Base-by-base conservation (phyloP, 306 rosid genomes). In the Alnus glutinosa region DNA sequence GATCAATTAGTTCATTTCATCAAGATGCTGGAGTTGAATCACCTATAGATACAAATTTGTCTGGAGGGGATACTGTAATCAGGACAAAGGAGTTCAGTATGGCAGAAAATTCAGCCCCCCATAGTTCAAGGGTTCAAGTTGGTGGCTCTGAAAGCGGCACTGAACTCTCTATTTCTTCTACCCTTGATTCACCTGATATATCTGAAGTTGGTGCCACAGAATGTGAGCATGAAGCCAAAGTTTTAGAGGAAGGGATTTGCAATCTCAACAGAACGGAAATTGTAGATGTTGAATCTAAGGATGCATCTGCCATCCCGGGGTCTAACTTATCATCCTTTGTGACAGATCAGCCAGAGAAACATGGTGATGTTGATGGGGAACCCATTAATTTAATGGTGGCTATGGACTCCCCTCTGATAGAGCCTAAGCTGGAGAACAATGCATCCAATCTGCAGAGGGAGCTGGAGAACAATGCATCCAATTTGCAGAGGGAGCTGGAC, bases 131-230 rank as follows among this genome's bases (percentile, higher is more conserved):
- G 72, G 66, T 64, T 78, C 87, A 84, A 55, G 61, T 89, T 58
- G 91, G 89, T 78, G 97, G 89, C 74, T 90, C 98, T 73, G 97
- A 91, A 75, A 89, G 93, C 87, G 90, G 93, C 74, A 90, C 94
- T 1, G 98, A 93, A 69, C 92, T 93, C 52, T 93, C 97, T 62
- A 80, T 96, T 66, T 82, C 98, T 71, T 96, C 99, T 36, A 91
- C 97, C 18, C 93, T 96, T 58, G 97, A 93, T 86, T 96, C 98
- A 9, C 99, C 98, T 14, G 93, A 91, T 71, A 72, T 37, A 84
- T 90, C 88, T 71, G 99, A 92, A 69, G 71, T 63, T 59, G 96
- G 87, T 15, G 88, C 87, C 66, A 19, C 54, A 30, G 94, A 87
- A 80, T 80, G 59, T 62, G 90, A 85, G 71, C 90, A 70, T 62